Evolutionary conservation across 192 early-diverging fungal species (phyloP).

Genomic region (Coemansia sp.): DNA sequence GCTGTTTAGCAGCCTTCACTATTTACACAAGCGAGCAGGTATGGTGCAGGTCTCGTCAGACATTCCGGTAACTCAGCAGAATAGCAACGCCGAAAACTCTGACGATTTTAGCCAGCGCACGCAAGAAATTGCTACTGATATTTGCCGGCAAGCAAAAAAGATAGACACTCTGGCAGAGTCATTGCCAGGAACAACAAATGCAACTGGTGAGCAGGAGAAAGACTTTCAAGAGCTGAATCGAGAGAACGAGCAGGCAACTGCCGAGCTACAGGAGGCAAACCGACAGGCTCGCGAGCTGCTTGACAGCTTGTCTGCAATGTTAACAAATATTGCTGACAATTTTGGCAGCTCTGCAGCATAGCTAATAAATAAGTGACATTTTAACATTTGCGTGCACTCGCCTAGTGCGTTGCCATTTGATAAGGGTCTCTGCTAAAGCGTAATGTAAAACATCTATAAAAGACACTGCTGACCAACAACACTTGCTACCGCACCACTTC

Average conservation of each 20-base stretch:
- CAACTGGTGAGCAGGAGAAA: slow-evolving; percentile 30
- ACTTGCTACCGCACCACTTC: background rate
- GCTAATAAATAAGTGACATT: background rate
- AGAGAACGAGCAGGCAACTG: slow-evolving; percentile 35
- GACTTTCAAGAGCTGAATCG: slow-evolving; percentile 39
- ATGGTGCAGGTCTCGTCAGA: slow-evolving; percentile 41
- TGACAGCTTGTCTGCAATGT: slow-evolving; percentile 12
- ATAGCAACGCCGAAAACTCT: slow-evolving; percentile 26
- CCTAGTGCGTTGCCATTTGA: background rate
- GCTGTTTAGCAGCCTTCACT: slow-evolving; percentile 52
- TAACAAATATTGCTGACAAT: slow-evolving; percentile 33
- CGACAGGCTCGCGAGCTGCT: slow-evolving; percentile 34
- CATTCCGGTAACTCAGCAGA: slow-evolving; percentile 47
- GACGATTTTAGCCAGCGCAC: slow-evolving; percentile 38
- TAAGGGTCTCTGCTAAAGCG: background rate
- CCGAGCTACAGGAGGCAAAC: slow-evolving; percentile 35
- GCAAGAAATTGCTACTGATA: slow-evolving; percentile 50
- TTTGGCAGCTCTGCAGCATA: slow-evolving; percentile 12
- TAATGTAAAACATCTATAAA: background rate
- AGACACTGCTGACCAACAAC: background rate
- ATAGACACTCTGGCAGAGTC: slow-evolving; percentile 48
- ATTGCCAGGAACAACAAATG: slow-evolving; percentile 32
- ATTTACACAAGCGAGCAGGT: slow-evolving; percentile 52
- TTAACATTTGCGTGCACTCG: background rate
- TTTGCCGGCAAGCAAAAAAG: slow-evolving; percentile 51